Evolutionary conservation across 2,329 filamentous ascomycete species (phyloP), one percentile per base, ranked within the genome.

Genomic region (Talaromyces sp.): DNA sequence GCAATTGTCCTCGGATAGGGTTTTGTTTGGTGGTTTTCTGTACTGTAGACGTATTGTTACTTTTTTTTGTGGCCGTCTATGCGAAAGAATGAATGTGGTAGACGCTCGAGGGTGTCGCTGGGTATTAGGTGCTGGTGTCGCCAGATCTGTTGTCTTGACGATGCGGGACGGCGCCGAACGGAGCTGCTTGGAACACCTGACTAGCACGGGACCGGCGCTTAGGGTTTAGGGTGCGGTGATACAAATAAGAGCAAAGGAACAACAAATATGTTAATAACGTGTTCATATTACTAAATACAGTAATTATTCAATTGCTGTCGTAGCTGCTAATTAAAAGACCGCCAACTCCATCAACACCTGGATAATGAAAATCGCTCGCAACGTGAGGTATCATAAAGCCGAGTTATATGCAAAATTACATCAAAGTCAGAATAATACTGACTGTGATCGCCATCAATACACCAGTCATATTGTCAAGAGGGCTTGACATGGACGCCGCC

Each of bases 401-500:
- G 14, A 31, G 31, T 52, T 31, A 52, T 31, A 53, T 31, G 30
- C 50, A 31, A 30, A 53, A 53, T 31, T 31, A 53, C 28, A 53
- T 31, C 27, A 12, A 30, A 16, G 50, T 31, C 50, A 53, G 30
- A 30, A 53, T 16, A 12, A 31, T 7, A 12, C 50, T 53, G 50
- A 53, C 30, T 18, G 14, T 27, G n/a, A 53, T 9, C 30, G 28
- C 50, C 50, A 31, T n/a, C 27, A 53, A 9, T 5, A 53, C 27
- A 8, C 14, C 10, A 5, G 16, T 10, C 1, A 53, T 8, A 2
- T 23, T 53, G 18, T 53, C 30, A 31, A n/a, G 14, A 30, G 50
- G 50, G 14, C 50, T 53, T 28, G 50, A 30, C 30, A 53, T 8
- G 30, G 50, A 31, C 30, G 58, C 56, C 30, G 56, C 67, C 3